Evolutionary conservation across 2,329 filamentous ascomycete species (phyloP).

Genomic region (Penicillium rolfsii): DNA sequence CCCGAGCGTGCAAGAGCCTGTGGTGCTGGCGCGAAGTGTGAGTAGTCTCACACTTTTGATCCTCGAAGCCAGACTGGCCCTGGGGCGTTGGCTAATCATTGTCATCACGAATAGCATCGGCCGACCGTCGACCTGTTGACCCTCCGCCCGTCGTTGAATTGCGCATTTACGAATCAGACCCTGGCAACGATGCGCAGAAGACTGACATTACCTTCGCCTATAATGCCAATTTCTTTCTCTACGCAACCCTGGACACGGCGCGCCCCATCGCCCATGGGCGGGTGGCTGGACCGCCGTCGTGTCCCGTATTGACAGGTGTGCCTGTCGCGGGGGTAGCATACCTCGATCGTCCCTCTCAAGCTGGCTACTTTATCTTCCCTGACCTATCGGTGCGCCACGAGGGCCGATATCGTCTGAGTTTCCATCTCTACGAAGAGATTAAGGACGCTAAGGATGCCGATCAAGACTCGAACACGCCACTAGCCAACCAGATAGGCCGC

Average conservation of each 20-base stretch:
- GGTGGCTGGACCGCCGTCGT: constrained; percentile 68
- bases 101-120: constrained; percentile 61
- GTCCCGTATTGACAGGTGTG: constrained; percentile 87
- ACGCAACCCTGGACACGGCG: constrained; percentile 84
- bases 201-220: constrained; percentile 84
- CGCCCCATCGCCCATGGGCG: constrained; percentile 81
- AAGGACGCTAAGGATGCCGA: constrained; percentile 83
- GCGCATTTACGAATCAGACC: constrained; percentile 72
- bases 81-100: constrained; percentile 6
- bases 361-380: constrained; percentile 96
- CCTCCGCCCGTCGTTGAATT: constrained; percentile 93
- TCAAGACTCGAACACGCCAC: constrained; percentile 47
- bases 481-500: constrained; percentile 39
- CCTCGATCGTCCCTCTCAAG: constrained; percentile 76
- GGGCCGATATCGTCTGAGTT: constrained; percentile 86
- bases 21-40: constrained; percentile 93
- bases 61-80: neutral
- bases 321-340: constrained; percentile 96
- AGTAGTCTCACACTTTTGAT: constrained; percentile 35
- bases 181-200: constrained; percentile 58
- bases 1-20: constrained; percentile 93
- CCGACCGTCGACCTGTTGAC: constrained; percentile 89
- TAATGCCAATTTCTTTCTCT: constrained; percentile 97
- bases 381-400: constrained; percentile 96
- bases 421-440: constrained; percentile 91